These are phyloP conservation scores for Nigrospora osmanthi DNA, from an alignment of 2,329 filamentous ascomycete genomes.

Conservation along the genomic window DNA sequence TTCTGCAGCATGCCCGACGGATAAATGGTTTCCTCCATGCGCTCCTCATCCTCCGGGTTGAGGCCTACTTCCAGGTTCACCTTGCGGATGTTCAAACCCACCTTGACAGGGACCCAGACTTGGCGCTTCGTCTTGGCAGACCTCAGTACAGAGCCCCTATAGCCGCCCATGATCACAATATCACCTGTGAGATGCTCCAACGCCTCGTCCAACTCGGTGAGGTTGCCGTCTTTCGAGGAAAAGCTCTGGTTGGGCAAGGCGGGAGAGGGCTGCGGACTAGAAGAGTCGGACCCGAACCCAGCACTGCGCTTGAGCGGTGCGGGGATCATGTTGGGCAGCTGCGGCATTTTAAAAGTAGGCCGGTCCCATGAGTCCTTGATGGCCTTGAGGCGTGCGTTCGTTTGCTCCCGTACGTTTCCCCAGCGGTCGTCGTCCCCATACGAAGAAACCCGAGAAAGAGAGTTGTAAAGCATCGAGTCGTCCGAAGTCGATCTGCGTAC, in stretches of 20 bases:
- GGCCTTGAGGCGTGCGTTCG: constrained; percentile 84
- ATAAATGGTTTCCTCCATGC: constrained; percentile 75
- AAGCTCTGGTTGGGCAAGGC: constrained; percentile 7
- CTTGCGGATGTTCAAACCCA: constrained; percentile 84
- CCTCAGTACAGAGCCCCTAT: constrained; percentile 81
- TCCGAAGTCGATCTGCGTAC: constrained; percentile 64
- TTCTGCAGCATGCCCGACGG: constrained; percentile 84
- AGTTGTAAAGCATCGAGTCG: constrained; percentile 69
- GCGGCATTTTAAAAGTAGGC: constrained; percentile 66
- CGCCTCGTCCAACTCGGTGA: constrained; percentile 39
- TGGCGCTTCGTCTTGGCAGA: constrained; percentile 80
- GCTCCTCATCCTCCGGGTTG: constrained; percentile 72
- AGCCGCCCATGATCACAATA: constrained; percentile 81
- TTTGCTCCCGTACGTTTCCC: constrained; percentile 71
- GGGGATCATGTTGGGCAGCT: constrained; percentile 45
- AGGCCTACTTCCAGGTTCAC: constrained; percentile 86
- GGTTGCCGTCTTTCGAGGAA: constrained; percentile 15
- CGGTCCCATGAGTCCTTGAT: constrained; percentile 80
- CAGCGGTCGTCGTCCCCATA: constrained; percentile 79
- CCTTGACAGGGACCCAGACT: constrained; percentile 89
- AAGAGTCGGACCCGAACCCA: constrained; percentile 11
- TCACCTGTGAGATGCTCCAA: constrained; percentile 72
- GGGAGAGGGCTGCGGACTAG: constrained; percentile 6
- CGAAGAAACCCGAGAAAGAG: constrained; percentile 70
- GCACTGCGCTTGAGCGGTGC: constrained; percentile 18